Evolutionary conservation across 2,329 filamentous ascomycete genomes (phyloP).

Genomic region (Fusarium armeniacum): DNA sequence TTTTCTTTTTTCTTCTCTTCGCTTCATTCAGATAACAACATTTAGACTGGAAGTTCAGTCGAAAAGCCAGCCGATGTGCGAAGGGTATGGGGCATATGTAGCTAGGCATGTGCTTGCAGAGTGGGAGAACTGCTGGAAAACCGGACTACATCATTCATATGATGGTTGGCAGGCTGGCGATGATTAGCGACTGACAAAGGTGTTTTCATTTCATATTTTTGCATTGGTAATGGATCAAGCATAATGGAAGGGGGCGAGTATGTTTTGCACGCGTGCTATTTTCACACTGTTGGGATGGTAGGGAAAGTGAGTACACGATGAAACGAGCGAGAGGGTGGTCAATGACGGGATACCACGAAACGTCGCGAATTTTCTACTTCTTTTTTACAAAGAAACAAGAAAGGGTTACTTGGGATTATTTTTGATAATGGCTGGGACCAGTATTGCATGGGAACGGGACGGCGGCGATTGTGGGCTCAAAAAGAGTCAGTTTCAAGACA

Average conservation of each 20-base stretch:
- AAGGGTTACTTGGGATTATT: not conserved
- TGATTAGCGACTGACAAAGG: slow-evolving; percentile 37
- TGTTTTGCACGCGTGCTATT: slow-evolving; percentile 38
- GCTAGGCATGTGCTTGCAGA: slow-evolving; percentile 21
- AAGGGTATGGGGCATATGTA: not conserved
- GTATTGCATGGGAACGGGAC: slow-evolving; percentile 25
- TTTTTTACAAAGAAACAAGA: slow-evolving; percentile 15
- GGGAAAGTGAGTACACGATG: slow-evolving; percentile 4
- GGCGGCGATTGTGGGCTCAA: slow-evolving; percentile 42
- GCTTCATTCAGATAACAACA: not conserved
- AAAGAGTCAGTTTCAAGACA: slow-evolving; percentile 29
- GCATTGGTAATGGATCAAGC: slow-evolving; percentile 37
- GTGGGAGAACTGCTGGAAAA: slow-evolving; percentile 17
- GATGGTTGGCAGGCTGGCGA: slow-evolving; percentile 43
- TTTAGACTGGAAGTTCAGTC: not conserved
- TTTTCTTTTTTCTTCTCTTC: not conserved
- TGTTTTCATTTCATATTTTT: slow-evolving; percentile 25
- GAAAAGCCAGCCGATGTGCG: not conserved
- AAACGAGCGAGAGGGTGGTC: not conserved
- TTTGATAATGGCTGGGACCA: slow-evolving; percentile 8
- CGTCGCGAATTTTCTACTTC: slow-evolving; percentile 15
- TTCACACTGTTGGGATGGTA: not conserved
- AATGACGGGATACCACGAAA: slow-evolving; percentile 12
- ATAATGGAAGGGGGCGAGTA: slow-evolving; percentile 34
- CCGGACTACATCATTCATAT: slow-evolving; percentile 36